Conservation (phyloP, 129 eudicot species). For the Flaveria brownii region DNA sequence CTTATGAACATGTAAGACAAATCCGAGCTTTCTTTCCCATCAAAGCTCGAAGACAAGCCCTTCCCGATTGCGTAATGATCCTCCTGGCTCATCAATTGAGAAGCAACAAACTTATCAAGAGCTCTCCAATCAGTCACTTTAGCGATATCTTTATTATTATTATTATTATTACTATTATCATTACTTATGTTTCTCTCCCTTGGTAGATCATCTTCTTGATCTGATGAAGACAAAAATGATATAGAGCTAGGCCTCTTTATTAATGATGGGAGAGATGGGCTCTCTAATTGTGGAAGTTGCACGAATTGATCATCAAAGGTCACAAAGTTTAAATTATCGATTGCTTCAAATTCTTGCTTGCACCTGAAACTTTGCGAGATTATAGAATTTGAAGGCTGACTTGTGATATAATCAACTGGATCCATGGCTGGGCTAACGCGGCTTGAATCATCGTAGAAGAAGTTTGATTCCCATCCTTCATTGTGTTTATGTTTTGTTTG, state of each 20-base stretch:
- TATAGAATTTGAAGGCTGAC: conserved; percentile 40
- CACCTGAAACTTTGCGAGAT: conserved; percentile 48
- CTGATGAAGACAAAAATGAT: conserved; percentile 33
- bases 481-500: conserved; percentile 46
- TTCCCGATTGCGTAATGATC: conserved; percentile 28
- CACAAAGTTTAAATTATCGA: conserved; percentile 40
- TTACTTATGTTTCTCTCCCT: conserved; percentile 15
- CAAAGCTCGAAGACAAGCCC: conserved; percentile 37
- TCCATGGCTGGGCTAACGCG: conserved; percentile 48
- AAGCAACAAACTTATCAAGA: conserved; percentile 94
- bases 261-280: conserved; percentile 58
- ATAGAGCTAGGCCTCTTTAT: conserved; percentile 48
- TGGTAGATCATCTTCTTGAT: conserved; percentile 34
- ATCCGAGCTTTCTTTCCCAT: conserved; percentile 33
- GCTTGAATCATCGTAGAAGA: conserved; percentile 54
- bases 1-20: conserved; percentile 56
- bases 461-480: conserved; percentile 71
- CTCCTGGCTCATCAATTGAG: conserved; percentile 88
- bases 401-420: conserved; percentile 46
- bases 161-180: neutral
- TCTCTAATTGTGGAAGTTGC: conserved; percentile 85
- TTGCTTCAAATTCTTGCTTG: conserved; percentile 68
- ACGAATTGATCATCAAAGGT: conserved; percentile 53
- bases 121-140: conserved; percentile 89
- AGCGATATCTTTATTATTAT: neutral